These are phyloP conservation scores for Trapa incisa DNA, from an alignment of 345 rosid species.

Conservation along the genomic window DNA sequence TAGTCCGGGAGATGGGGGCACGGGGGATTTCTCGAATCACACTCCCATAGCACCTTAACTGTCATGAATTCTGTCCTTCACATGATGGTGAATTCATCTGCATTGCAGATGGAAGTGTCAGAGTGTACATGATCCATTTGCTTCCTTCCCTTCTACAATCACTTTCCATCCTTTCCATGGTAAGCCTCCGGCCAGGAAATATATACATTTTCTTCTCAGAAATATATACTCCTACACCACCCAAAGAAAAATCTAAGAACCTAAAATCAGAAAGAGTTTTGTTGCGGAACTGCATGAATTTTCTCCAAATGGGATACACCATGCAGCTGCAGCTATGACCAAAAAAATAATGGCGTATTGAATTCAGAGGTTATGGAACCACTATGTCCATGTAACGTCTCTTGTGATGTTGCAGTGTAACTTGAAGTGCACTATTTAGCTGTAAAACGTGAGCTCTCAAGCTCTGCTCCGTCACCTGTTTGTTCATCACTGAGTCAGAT, in stretches of 20 bases:
- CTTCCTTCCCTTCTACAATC: neutral
- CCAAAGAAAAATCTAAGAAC: neutral
- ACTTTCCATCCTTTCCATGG: neutral
- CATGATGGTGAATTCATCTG: no score
- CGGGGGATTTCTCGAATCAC: no score
- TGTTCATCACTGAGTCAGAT: neutral
- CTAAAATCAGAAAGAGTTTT: neutral
- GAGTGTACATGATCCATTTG: neutral
- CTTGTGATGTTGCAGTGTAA: neutral
- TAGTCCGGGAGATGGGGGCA: no score
- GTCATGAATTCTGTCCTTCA: no score
- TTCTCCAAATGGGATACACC: neutral
- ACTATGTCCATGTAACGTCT: neutral
- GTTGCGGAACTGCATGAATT: neutral
- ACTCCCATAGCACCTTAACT: no score
- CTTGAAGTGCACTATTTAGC: constrained; percentile 17
- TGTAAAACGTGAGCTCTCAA: constrained; percentile 53
- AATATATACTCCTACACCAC: neutral
- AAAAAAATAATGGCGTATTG: neutral
- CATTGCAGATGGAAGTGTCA: no score
- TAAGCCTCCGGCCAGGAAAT: neutral
- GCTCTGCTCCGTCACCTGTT: constrained; percentile 64
- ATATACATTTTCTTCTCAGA: constrained; percentile 2
- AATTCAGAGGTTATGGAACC: neutral
- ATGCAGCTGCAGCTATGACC: neutral